Conservation (phyloP, 179 eudicot species). For the Beta macrorhiza region DNA sequence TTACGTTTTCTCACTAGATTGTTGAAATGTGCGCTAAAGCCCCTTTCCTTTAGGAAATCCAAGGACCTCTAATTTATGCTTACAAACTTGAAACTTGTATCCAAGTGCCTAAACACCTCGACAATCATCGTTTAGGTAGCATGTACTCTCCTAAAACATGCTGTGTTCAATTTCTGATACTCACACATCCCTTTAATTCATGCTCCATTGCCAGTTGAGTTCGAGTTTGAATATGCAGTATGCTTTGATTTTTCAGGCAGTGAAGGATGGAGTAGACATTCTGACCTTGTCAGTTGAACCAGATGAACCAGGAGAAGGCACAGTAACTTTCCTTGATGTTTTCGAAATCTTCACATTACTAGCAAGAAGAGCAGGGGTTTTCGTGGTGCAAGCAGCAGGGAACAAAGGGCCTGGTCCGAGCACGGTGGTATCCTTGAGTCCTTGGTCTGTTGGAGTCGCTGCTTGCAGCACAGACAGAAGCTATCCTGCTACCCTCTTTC, state of each 20-base stretch:
- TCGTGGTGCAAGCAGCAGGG: constrained; percentile 90
- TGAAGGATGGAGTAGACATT: constrained; percentile 75
- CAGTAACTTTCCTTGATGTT: constrained; percentile 64
- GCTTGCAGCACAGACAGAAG: constrained; percentile 63
- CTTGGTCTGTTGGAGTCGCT: constrained; percentile 85
- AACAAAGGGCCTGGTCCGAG: constrained; percentile 75
- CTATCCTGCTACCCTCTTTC: constrained; percentile 64
- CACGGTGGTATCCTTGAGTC: constrained; percentile 77
- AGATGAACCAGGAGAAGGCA: constrained; percentile 77
- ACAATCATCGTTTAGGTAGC: neutral
- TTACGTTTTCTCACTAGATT: too few relatives aligned
- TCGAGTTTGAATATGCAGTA: neutral
- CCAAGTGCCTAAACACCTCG: neutral
- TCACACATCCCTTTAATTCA: neutral
- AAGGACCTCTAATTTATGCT: too few relatives aligned
- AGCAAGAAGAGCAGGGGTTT: constrained; percentile 82
- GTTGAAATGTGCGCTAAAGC: too few relatives aligned
- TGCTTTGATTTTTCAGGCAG: constrained; percentile 48
- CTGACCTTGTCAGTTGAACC: constrained; percentile 78
- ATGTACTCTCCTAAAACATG: neutral
- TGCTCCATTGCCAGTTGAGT: neutral
- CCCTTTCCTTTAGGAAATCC: too few relatives aligned
- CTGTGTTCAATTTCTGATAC: neutral
- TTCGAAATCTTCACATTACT: constrained; percentile 74
- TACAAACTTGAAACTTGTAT: neutral